These are phyloP conservation scores for Irpex rosettiformis DNA, from an alignment of 1,284 basidiomycete species.

Conservation along the genomic window DNA sequence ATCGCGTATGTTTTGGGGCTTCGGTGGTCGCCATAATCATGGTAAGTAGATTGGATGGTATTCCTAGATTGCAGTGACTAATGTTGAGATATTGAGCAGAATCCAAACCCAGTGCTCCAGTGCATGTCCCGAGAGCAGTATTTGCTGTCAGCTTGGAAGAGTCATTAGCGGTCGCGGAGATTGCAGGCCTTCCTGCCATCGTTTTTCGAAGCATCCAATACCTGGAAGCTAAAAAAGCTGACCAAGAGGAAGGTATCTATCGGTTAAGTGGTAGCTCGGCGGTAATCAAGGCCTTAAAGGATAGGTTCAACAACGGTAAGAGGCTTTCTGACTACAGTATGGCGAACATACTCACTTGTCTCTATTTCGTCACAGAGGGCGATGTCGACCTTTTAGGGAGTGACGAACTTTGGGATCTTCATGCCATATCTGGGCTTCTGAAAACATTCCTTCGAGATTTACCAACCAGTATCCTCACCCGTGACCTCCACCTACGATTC, in stretches of 20 bases:
- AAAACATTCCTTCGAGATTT: conserved; percentile 90
- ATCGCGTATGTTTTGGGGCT: conserved; percentile 86
- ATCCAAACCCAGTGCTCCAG: conserved; percentile 36
- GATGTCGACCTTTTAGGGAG: conserved; percentile 84
- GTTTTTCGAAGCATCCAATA: conserved; percentile 93
- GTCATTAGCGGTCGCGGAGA: conserved; percentile 83
- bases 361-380: conserved; percentile 56
- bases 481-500: conserved; percentile 85
- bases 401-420: conserved; percentile 92
- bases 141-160: conserved; percentile 90
- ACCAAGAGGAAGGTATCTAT: conserved; percentile 97
- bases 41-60: conserved; percentile 30
- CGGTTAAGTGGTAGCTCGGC: conserved; percentile 90
- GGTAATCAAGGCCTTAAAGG: conserved; percentile 91
- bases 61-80: conserved; percentile 7
- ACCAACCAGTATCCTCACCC: conserved; percentile 88
- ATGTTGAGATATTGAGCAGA: conserved; percentile 23
- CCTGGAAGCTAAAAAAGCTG: conserved; percentile 86
- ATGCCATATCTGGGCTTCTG: conserved; percentile 90
- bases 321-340: conserved; percentile 24
- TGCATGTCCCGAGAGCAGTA: conserved; percentile 66
- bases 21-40: conserved; percentile 53
- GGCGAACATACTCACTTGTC: conserved; percentile 8
- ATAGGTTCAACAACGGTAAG: conserved; percentile 86
- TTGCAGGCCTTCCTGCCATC: conserved; percentile 90